Percentiles rank a stretch among this genome's conserved stretches.
Conservation (phyloP, 164 flowering plant species). For the Vitis vinifera region ASM3070453v1 NC_081811.1:524001-524500, state of each 20-base stretch:
- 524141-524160: too few relatives aligned
- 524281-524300: background rate
- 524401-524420: constrained; percentile 18
- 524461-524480: background rate
- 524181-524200: background rate
- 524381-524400: constrained; percentile 13
- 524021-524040: too few relatives aligned
- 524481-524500: too few relatives aligned
- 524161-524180: background rate
- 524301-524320: too few relatives aligned
- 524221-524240: background rate
- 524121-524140: too few relatives aligned
- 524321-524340: too few relatives aligned
- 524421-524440: background rate
- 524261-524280: background rate
- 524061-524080: too few relatives aligned
- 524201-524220: background rate
- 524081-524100: too few relatives aligned
- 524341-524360: background rate
- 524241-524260: background rate
- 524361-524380: constrained; percentile 12
- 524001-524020: too few relatives aligned
- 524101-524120: too few relatives aligned
- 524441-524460: background rate
- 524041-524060: too few relatives aligned